Conservation (phyloP, 2,329 filamentous ascomycete genomes). For the Domatiomyces globalis region DNA sequence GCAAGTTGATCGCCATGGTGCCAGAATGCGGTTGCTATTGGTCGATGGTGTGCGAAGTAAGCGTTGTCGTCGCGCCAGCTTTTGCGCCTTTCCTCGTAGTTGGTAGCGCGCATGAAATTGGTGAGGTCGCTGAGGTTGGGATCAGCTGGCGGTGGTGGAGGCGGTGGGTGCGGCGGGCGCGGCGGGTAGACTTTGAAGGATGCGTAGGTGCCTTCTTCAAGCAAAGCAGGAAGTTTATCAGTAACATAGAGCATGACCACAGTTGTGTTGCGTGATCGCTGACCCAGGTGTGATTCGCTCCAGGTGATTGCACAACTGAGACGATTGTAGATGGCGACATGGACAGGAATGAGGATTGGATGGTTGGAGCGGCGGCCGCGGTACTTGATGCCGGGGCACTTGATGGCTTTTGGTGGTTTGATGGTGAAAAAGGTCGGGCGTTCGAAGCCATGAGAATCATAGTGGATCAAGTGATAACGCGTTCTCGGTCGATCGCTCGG, state of each 20-base stretch:
- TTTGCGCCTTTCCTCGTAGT: not conserved
- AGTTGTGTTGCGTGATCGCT: conserved; percentile 4
- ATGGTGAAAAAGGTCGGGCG: conserved; percentile 9
- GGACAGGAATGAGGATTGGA: conserved; percentile 7
- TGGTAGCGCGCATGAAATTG: not conserved
- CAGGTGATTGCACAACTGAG: conserved; percentile 11
- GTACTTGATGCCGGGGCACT: not conserved
- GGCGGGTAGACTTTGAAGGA: conserved; percentile 5
- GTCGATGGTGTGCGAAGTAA: not conserved
- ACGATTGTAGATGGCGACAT: conserved; percentile 8
- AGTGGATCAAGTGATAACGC: conserved; percentile 7
- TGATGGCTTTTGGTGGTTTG: conserved; percentile 2
- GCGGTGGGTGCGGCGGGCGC: not conserved
- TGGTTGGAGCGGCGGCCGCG: not conserved
- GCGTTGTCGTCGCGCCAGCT: not conserved
- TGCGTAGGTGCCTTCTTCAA: conserved; percentile 4
- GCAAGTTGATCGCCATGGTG: conserved; percentile 10
- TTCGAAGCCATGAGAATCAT: conserved; percentile 7
- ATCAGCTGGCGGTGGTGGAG: not conserved
- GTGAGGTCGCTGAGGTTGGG: not conserved
- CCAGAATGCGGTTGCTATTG: conserved; percentile 8
- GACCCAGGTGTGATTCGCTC: conserved; percentile 4
- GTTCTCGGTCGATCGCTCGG: not conserved
- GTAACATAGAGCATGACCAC: conserved; percentile 8
- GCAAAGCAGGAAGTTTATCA: conserved; percentile 1